Evolutionary conservation across 768 basidiomycete species (phyloP), one percentile per base, ranked within the genome.

Genomic region (Aureoboletus auriporus): DNA sequence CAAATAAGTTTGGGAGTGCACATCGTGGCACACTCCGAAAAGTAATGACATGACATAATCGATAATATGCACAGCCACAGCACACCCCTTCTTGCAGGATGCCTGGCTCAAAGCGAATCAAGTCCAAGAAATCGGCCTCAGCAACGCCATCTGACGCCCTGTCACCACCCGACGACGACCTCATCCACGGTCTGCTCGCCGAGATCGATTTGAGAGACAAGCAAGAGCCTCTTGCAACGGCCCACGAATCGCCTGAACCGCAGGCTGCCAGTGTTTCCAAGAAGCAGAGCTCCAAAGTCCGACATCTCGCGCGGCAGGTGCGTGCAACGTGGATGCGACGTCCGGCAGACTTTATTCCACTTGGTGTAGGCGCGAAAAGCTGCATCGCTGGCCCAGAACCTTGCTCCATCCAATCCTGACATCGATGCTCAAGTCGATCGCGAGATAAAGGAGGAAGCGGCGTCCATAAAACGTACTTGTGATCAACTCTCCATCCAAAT

Each of bases 271-370:
- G n/a, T n/a, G n/a, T n/a, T 27, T 65, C 67, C 42, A 59, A 58
- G 46, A 86, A 80, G 63, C 74, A 78, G 56, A 78, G 77, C 58
- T 70, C 81, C 29, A 89, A 80, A 66, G 67, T 68, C 59, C 77
- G 87, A 38, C 84, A 83, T 66, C 75, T 76, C 57, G 88, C 86
- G 17, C 75, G 89, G 38, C 80, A 87, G 80, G 89, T 86, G 49
- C 46, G 72, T 54, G 6, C n/a, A 33, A 20, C 10, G n/a, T 20
- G 16, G 13, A 38, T 23, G 20, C 33, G 16, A 44, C 38, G 12
- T 38, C 20, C 14, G 16, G 29, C 47, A 8, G 20, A 31, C 44
- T 39, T 51, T 37, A 51, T 33, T 33, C 13, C 46, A 43, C 39
- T 40, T 37, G 39, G 46, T 42, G 35, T 55, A 93, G 89, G 84